Base-by-base conservation (phyloP, 352 stramenopile species). In the Phytopythium vexans region DNA sequence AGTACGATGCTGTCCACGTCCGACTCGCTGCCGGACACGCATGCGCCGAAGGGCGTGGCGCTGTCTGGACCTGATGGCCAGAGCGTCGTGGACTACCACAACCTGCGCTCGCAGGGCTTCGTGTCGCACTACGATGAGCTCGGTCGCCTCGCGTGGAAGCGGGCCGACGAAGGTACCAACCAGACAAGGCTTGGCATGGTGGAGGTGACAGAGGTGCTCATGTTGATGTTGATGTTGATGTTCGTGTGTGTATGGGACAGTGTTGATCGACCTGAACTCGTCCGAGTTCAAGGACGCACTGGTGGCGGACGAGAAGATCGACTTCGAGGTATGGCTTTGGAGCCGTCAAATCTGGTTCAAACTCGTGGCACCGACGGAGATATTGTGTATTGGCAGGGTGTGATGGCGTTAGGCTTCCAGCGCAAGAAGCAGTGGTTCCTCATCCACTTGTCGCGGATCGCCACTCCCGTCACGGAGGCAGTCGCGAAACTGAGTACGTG, bases 401-500 rank as follows among this genome's bases (percentile, higher is more conserved):
- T 89, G 51, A 92, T 89, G 78, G 81, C 81, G 33, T 68, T 92
- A 48, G 66, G 82, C 21, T 92, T 92, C 45, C 78, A 73, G 9
- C 67, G 77, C 47, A 92, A 92, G 64, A 92, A 92, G 60, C 80
- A 88, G 60, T 92, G 81, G 81, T 92, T 92, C 65, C 70, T 92
- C 35, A 67, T 88, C 32, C 74, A 88, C 27, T 52, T 92, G 38
- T 72, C 79, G 6, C 74, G 72, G 8, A 79, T 89, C 44, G 81
- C 78, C 14, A 86, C 77, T 9, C 81, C 78, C 1, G 64, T 77
- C 48, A 80, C 70, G 2, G 81, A 89, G 55, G 76, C 74, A 4
- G 67, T 89, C 36, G 70, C 70, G 6, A 88, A 88, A 43, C 66
- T 91, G 39, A 68, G 80, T 90, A 73, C 41, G 70, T 81, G 21